Evolutionary conservation across 2,329 filamentous ascomycete genomes (phyloP).

Genomic region (Xylariaceae sp.): DNA sequence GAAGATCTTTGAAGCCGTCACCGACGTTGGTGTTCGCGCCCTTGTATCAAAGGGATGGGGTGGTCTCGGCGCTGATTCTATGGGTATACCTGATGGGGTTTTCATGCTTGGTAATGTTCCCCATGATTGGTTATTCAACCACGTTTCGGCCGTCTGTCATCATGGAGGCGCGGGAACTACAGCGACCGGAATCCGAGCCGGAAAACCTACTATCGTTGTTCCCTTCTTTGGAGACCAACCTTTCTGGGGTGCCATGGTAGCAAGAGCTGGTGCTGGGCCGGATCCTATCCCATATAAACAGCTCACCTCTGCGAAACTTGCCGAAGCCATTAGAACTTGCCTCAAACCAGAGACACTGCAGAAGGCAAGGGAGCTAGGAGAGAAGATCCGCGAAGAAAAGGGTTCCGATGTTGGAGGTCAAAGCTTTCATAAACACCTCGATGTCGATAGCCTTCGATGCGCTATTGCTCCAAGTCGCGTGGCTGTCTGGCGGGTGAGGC

Average conservation of each 20-base stretch:
- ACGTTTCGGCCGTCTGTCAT: slow-evolving; percentile 76
- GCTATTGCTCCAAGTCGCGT: slow-evolving; percentile 59
- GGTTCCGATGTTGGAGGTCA: slow-evolving; percentile 59
- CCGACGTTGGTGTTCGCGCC: slow-evolving; percentile 55
- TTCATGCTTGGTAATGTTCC: slow-evolving; percentile 82
- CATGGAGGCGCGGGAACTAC: slow-evolving; percentile 87
- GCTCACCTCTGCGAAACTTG: slow-evolving; percentile 60
- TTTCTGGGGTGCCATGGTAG: slow-evolving; percentile 76
- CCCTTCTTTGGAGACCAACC: slow-evolving; percentile 85
- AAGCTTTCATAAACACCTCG: slow-evolving; percentile 66
- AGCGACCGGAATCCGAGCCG: slow-evolving; percentile 75
- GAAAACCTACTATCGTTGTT: slow-evolving; percentile 74
- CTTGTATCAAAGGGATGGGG: slow-evolving; percentile 87
- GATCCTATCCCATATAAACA: slow-evolving; percentile 63
- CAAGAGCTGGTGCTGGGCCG: slow-evolving; percentile 66
- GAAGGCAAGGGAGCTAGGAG: slow-evolving; percentile 53
- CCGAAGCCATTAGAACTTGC: slow-evolving; percentile 56
- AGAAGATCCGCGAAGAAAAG: slow-evolving; percentile 60
- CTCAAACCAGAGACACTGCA: slow-evolving; percentile 54
- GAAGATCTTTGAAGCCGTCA: slow-evolving; percentile 43
- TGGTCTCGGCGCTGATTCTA: slow-evolving; percentile 66
- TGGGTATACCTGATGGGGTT: slow-evolving; percentile 66
- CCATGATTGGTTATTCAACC: slow-evolving; percentile 84
- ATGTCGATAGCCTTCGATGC: slow-evolving; percentile 63
- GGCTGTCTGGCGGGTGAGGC: slow-evolving; percentile 70